Percentiles rank a stretch among this genome's conserved stretches.
These are phyloP conservation scores for Aurantiochytrium sp. DNA, from an alignment of 108 stramenopile genomes.

Conservation along the genomic window DNA sequence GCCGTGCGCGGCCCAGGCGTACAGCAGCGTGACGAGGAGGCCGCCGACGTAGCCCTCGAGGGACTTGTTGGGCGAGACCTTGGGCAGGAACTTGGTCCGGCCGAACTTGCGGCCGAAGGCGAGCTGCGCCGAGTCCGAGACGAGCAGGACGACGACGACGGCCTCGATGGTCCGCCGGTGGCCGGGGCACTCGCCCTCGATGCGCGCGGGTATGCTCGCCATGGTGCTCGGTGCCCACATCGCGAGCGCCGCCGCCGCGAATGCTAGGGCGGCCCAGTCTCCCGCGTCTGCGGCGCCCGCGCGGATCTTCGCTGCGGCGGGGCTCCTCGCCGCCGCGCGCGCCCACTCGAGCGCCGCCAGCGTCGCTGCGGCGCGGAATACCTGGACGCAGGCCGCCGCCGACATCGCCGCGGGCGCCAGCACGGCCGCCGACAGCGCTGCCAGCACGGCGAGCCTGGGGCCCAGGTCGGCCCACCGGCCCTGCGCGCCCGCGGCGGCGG, in stretches of 20 bases:
- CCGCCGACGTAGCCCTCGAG: not conserved
- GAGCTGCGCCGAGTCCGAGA: constrained; percentile 20
- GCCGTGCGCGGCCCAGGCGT: not conserved
- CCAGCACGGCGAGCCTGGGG: not conserved
- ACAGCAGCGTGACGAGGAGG: not conserved
- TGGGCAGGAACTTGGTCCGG: not conserved
- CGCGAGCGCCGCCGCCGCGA: not conserved
- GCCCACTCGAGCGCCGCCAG: not conserved
- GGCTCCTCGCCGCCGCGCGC: too few species aligned
- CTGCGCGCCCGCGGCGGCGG: not conserved
- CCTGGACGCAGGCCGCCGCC: not conserved
- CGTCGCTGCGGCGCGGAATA: not conserved
- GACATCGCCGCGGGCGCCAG: not conserved
- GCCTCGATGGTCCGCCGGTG: not conserved
- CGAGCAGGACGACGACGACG: not conserved
- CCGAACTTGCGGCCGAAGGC: not conserved
- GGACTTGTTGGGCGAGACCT: not conserved
- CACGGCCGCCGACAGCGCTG: not conserved
- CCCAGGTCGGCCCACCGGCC: not conserved
- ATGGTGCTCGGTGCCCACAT: not conserved
- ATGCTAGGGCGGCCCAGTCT: not conserved
- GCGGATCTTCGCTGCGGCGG: not conserved
- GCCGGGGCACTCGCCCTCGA: not conserved
- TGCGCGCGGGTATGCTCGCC: not conserved
- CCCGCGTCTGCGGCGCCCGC: not conserved